phyloP scores from a whole-genome alignment of 352 stramenopile genomes.

The Pythium brachiatum region DNA sequence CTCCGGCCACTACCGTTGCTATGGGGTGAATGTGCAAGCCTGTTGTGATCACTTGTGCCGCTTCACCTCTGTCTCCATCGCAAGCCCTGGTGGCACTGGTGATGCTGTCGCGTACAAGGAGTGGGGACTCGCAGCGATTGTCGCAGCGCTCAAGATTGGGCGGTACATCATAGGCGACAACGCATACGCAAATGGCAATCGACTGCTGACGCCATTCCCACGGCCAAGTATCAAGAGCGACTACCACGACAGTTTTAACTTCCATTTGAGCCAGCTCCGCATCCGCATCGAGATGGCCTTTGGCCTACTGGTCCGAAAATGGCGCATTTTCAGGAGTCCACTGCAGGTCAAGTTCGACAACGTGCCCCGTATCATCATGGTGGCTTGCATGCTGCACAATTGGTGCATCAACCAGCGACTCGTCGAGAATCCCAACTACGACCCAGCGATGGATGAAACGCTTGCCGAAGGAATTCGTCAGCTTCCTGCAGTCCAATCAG shows the following conservation, averaged over 20 bases:
- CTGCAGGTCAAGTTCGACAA: not conserved
- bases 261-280: conserved; percentile 2
- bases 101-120: not conserved
- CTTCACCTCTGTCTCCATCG: not conserved
- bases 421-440: not conserved
- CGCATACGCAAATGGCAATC: not conserved
- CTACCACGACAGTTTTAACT: conserved; percentile 8
- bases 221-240: not conserved
- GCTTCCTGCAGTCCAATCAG: no score
- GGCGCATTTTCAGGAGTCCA: conserved; percentile 1
- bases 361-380: not conserved
- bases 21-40: conserved; percentile 9
- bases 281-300: conserved; percentile 12
- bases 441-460: no score
- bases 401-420: conserved; percentile 6
- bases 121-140: not conserved
- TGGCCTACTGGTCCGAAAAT: conserved; percentile 5
- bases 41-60: not conserved
- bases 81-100: not conserved
- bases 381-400: conserved; percentile 1
- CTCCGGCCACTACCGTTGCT: conserved; percentile 6
- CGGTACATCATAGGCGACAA: conserved; percentile 2
- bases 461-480: no score
- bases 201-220: conserved; percentile 1
- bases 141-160: not conserved